Conservation (phyloP, 2,329 filamentous ascomycete genomes). For the Exophiala sp. region DNA sequence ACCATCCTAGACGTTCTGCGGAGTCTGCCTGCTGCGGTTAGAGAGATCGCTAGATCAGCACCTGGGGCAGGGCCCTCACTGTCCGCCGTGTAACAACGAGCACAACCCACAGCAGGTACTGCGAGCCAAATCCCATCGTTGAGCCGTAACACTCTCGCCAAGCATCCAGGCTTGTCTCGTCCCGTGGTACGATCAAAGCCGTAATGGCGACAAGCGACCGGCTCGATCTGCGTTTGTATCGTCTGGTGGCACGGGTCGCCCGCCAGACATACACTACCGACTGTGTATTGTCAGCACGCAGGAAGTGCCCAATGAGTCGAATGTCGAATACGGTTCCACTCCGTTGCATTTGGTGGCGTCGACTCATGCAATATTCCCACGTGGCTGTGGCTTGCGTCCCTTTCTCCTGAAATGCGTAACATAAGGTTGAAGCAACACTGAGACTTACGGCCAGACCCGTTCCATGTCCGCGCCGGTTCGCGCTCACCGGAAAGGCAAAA, state of each 20-base stretch:
- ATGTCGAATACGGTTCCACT: conserved; percentile 1
- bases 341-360: conserved; percentile 17
- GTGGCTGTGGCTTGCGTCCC: conserved; percentile 17
- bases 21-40: background rate
- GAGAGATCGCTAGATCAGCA: background rate
- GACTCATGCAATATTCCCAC: conserved; percentile 23
- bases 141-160: too few relatives aligned
- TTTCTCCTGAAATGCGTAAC: conserved; percentile 2
- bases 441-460: conserved; percentile 17
- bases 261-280: too few relatives aligned
- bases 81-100: too few relatives aligned
- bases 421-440: background rate
- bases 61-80: too few relatives aligned
- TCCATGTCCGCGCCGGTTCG: conserved; percentile 7
- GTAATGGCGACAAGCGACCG: too few relatives aligned
- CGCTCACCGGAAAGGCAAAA: too few relatives aligned
- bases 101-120: too few relatives aligned
- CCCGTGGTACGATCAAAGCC: background rate
- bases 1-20: background rate
- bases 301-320: background rate
- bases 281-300: background rate
- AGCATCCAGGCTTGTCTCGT: too few relatives aligned
- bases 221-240: too few relatives aligned
- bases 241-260: too few relatives aligned
- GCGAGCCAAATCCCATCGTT: too few relatives aligned